Percentiles rank a stretch among this genome's conserved stretches.
Conservation (phyloP, 2,329 filamentous ascomycete genomes). For the Neofusicoccum umdonicola region DNA sequence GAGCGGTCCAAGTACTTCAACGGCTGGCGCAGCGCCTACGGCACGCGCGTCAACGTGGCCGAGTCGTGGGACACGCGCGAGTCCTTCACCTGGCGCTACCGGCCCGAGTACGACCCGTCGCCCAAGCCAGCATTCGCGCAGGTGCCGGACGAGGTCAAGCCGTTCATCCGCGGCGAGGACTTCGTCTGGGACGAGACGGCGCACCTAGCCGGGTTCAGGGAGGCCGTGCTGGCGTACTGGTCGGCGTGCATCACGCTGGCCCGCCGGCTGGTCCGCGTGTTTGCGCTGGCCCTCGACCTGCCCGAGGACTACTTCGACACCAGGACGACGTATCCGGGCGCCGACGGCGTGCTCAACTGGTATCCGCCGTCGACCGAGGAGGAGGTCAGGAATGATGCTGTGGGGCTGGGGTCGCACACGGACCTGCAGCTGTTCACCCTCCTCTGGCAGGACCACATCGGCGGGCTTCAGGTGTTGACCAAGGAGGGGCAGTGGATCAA, state of each 20-base stretch:
- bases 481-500: neutral
- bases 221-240: neutral
- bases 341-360: slow-evolving; percentile 39
- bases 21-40: neutral
- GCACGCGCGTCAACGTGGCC: neutral
- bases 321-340: slow-evolving; percentile 33
- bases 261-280: slow-evolving; percentile 22
- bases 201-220: neutral
- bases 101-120: neutral
- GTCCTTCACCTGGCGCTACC: neutral
- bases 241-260: neutral
- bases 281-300: slow-evolving; percentile 42
- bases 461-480: slow-evolving; percentile 4
- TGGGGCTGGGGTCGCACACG: slow-evolving; percentile 49
- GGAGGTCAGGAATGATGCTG: slow-evolving; percentile 15
- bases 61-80: slow-evolving; percentile 4
- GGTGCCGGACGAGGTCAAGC: neutral
- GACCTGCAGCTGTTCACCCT: slow-evolving; percentile 52
- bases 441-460: slow-evolving; percentile 44
- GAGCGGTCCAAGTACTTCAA: neutral
- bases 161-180: neutral
- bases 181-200: neutral
- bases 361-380: slow-evolving; percentile 36
- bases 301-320: slow-evolving; percentile 44
- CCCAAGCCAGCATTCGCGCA: neutral